Conservation (phyloP, 2,329 filamentous ascomycete species). For the Pleoardoris graminearum region DNA sequence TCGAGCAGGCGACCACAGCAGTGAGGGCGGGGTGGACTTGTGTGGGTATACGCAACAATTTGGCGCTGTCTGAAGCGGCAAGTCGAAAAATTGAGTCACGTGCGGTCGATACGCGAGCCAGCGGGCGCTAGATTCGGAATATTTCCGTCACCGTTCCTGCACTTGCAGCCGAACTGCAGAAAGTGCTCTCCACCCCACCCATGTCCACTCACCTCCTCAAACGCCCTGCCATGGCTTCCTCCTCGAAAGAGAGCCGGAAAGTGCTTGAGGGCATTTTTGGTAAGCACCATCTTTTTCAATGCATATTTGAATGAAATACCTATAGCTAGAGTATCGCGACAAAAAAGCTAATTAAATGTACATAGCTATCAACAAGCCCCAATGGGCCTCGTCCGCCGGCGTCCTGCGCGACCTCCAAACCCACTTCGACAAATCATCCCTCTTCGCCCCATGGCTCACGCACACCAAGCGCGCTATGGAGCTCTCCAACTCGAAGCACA, state of each 20-base stretch:
- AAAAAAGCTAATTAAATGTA: not conserved
- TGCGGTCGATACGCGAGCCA: not conserved
- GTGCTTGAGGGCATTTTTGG: constrained; percentile 67
- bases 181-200: constrained; percentile 8
- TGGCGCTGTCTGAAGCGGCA: not conserved
- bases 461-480: constrained; percentile 64
- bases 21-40: not conserved
- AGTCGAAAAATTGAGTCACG: not conserved
- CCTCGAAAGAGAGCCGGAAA: constrained; percentile 43
- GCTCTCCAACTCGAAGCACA: constrained; percentile 58
- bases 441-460: constrained; percentile 78
- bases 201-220: constrained; percentile 27
- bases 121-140: constrained; percentile 9
- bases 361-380: constrained; percentile 93
- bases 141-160: constrained; percentile 7
- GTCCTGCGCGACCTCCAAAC: constrained; percentile 85
- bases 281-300: constrained; percentile 33
- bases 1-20: too few relatives aligned
- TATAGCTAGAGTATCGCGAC: not conserved
- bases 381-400: constrained; percentile 83
- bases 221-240: constrained; percentile 30
- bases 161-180: constrained; percentile 8
- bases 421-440: constrained; percentile 76
- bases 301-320: not conserved
- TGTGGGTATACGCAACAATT: not conserved